phyloP scores from a whole-genome alignment of 169 alveolate species.

The Plasmodium gonderi region DNA sequence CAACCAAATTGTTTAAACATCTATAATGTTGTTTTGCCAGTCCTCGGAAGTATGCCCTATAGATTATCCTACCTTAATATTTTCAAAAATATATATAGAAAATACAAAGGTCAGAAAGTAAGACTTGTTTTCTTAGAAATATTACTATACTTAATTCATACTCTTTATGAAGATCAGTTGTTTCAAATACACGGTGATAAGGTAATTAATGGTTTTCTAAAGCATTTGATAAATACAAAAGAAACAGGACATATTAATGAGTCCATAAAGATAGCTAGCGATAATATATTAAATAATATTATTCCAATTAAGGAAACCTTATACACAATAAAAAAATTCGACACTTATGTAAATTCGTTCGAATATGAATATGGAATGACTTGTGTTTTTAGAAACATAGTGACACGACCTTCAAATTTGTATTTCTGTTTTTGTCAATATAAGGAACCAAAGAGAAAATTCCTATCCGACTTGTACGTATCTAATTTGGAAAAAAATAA shows the following conservation, averaged over 20 bases:
- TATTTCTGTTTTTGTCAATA: conserved; percentile 60
- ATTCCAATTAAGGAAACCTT: conserved; percentile 30
- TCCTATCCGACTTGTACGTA: conserved; percentile 40
- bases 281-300: conserved; percentile 27
- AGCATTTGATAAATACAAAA: background rate
- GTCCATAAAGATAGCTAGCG: conserved; percentile 18
- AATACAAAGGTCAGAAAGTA: background rate
- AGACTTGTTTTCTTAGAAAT: conserved; percentile 66
- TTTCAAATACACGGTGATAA: background rate
- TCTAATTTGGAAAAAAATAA: background rate
- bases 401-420: conserved; percentile 45
- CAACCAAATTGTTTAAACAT: background rate
- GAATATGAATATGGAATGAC: conserved; percentile 77
- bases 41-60: conserved; percentile 55
- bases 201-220: background rate
- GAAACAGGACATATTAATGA: background rate
- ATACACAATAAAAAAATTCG: conserved; percentile 57
- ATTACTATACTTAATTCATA: conserved; percentile 67
- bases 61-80: conserved; percentile 46
- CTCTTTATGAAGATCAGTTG: conserved; percentile 47
- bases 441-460: conserved; percentile 67
- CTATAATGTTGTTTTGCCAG: conserved; percentile 71
- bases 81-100: conserved; percentile 42
- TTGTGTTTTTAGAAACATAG: conserved; percentile 68
- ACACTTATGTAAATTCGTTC: conserved; percentile 60